Evolutionary conservation across 495 filamentous ascomycete genomes (phyloP).

Genomic region (Trichoderma virens): DNA sequence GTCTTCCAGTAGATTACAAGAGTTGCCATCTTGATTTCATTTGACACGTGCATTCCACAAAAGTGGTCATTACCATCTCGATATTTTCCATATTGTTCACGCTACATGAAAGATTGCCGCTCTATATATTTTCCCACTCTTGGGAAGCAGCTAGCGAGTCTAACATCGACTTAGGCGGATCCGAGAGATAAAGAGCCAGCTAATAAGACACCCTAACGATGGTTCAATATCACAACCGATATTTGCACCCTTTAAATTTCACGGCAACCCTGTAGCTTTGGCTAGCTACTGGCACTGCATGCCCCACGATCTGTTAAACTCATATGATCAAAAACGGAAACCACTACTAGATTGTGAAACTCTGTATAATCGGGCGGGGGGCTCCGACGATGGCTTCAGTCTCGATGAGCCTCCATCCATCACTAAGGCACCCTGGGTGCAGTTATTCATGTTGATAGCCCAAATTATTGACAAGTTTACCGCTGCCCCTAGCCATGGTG

Average conservation of each 20-base stretch:
- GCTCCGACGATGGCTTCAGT: not conserved
- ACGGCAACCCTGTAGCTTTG: not conserved
- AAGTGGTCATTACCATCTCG: no score
- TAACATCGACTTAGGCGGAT: not conserved
- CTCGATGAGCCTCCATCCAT: not conserved
- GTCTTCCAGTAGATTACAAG: not conserved
- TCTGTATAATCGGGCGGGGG: not conserved
- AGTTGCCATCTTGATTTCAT: no score
- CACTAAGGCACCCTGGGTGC: not conserved
- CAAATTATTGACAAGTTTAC: not conserved
- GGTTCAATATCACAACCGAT: not conserved
- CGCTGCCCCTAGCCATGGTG: not conserved
- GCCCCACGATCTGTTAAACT: not conserved
- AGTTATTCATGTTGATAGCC: not conserved
- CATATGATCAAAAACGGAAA: not conserved
- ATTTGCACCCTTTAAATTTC: not conserved
- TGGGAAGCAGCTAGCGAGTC: not conserved
- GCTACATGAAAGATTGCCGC: no score
- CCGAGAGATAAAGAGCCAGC: not conserved
- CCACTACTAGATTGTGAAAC: not conserved
- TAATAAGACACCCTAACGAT: not conserved
- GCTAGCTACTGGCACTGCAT: slow-evolving; percentile 3
- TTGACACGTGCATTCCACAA: no score
- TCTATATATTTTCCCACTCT: no score
- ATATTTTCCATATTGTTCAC: no score